Percentiles rank a stretch among this genome's conserved stretches.
phyloP scores from a whole-genome alignment of 495 filamentous ascomycete species.

The Lineolata rhizophorae region DNA sequence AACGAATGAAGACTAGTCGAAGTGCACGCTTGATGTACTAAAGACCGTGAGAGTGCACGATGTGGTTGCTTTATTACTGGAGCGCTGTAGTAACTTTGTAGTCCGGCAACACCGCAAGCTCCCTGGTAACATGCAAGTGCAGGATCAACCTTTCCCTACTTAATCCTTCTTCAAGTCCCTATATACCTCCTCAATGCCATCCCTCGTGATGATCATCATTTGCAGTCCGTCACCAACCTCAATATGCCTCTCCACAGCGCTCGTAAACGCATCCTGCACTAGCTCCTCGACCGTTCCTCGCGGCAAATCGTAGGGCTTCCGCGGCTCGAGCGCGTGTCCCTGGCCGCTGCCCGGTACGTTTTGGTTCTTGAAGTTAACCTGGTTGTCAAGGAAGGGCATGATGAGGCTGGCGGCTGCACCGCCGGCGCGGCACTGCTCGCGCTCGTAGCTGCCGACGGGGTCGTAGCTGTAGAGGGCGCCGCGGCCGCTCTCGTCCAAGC shows the following conservation, averaged over 20 bases:
- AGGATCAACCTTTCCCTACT: conserved; percentile 2
- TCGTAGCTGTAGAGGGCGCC: conserved; percentile 95
- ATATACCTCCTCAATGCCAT: conserved; percentile 73
- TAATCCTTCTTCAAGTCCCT: conserved; percentile 81
- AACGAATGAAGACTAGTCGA: background rate
- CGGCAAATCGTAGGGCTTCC: conserved; percentile 42
- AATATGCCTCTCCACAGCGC: conserved; percentile 93
- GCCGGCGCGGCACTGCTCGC: conserved; percentile 85
- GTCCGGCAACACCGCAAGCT: background rate
- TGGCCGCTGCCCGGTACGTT: conserved; percentile 73
- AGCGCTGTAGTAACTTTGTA: background rate
- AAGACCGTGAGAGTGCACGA: background rate
- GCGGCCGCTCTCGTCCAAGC: conserved; percentile 83
- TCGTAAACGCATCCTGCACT: conserved; percentile 93
- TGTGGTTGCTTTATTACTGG: background rate
- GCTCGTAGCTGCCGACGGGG: conserved; percentile 86
- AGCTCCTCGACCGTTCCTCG: conserved; percentile 56
- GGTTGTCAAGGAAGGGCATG: conserved; percentile 98
- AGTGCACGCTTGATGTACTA: background rate
- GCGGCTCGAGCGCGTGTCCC: conserved; percentile 55
- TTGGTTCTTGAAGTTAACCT: conserved; percentile 99
- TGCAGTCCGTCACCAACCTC: conserved; percentile 94
- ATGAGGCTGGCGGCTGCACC: conserved; percentile 92
- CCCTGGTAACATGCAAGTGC: background rate
- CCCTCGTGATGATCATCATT: conserved; percentile 74